Evolutionary conservation across 768 basidiomycete species (phyloP).

Genomic region (Amanita rimosa): DNA sequence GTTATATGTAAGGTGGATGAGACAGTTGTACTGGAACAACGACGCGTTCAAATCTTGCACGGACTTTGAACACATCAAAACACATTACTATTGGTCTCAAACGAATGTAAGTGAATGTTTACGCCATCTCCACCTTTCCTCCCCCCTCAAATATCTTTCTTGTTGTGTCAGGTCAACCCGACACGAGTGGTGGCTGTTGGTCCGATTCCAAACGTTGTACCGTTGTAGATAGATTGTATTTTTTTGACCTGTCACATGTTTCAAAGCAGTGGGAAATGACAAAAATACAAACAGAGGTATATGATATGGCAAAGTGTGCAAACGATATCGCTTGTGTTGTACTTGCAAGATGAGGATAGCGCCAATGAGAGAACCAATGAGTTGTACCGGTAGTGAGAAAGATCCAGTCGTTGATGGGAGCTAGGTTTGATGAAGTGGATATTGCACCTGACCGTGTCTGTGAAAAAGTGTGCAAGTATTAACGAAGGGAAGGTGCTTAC

Average conservation of each 20-base stretch:
- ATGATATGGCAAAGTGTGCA: no score
- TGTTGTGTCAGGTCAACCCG: constrained; percentile 54
- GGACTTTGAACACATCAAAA: constrained; percentile 84
- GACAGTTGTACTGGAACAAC: constrained; percentile 86
- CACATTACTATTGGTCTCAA: constrained; percentile 62
- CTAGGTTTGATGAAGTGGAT: constrained; percentile 9
- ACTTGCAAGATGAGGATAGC: constrained; percentile 16
- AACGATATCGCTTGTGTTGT: no score
- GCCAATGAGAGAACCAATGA: constrained; percentile 15
- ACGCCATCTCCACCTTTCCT: neutral
- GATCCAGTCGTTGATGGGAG: constrained; percentile 13
- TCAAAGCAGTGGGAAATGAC: neutral
- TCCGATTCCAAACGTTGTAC: constrained; percentile 57
- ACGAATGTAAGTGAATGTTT: constrained; percentile 18
- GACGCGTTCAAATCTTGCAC: constrained; percentile 81
- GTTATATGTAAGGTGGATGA: constrained; percentile 78
- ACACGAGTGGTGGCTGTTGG: constrained; percentile 68
- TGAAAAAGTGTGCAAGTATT: neutral
- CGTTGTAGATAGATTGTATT: constrained; percentile 24
- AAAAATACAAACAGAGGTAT: no score
- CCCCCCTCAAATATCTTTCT: neutral
- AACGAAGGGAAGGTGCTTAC: neutral
- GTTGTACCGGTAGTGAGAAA: constrained; percentile 9
- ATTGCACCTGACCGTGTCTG: neutral
- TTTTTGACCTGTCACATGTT: neutral